phyloP scores from a whole-genome alignment of 257 asterid species.

The Anisodus acutangulus region DNA sequence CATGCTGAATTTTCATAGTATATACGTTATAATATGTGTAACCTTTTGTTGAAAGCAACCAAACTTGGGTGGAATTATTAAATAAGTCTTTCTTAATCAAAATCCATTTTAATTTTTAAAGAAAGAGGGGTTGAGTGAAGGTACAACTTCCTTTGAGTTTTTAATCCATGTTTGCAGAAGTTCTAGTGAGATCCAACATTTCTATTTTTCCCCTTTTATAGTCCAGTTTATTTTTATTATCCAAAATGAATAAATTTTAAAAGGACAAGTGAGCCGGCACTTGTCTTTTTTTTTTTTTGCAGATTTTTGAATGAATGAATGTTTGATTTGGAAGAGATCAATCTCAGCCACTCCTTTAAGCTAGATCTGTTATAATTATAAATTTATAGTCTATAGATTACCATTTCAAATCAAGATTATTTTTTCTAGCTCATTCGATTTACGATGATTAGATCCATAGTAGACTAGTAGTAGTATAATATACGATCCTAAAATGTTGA shows the following conservation, averaged over 20 bases:
- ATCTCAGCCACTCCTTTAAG: slow-evolving; percentile 4
- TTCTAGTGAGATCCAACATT: neutral
- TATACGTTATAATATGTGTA: neutral
- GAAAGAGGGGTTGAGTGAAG: neutral
- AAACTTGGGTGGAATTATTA: neutral
- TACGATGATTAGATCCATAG: too few relatives aligned
- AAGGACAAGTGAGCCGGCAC: neutral
- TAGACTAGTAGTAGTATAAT: neutral
- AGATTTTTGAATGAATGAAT: neutral
- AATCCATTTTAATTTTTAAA: neutral
- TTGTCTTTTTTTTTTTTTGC: neutral
- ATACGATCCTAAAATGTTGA: neutral
- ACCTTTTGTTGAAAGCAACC: neutral
- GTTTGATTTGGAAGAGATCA: slow-evolving; percentile 22
- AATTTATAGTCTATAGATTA: neutral
- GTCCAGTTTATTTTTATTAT: neutral
- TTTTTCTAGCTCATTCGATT: neutral
- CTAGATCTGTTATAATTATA: neutral
- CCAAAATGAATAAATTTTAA: neutral
- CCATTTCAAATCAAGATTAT: neutral
- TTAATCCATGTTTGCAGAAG: neutral
- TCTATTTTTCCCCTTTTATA: neutral
- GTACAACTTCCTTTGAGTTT: neutral
- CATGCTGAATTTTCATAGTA: neutral
- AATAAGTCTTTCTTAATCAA: neutral